Base-by-base conservation (phyloP, 2,329 filamentous ascomycete genomes). In the Xylaria sp. region DNA sequence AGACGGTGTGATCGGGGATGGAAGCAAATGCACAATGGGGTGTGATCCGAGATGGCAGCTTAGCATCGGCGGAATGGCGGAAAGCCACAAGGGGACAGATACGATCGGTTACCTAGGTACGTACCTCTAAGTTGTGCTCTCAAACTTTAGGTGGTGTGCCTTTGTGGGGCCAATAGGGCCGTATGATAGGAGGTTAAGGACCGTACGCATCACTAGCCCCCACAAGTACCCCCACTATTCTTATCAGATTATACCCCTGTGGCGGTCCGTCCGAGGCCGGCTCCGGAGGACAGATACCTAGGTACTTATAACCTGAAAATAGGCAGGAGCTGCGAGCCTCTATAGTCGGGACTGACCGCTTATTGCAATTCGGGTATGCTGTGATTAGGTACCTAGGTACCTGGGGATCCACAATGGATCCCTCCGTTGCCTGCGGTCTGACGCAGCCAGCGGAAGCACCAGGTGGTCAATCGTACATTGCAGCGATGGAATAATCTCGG, bases 311-410 rank as follows among this genome's bases (percentile, higher is more conserved):
- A n/a, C 46, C 15, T 46, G 25, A 17, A n/a, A 8, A 33, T n/a
- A n/a, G n/a, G n/a, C n/a, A n/a, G n/a, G n/a, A n/a, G n/a, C 1
- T 31, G 15, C 15, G 7, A 13, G 25, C 27, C 6, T 31, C 27
- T 13, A 21, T 31, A 48, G 27, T 21, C 44, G 15, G 23, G 5
- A 47, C 23, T 54, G 52, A 51, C 58, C 56, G 40, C 60, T 62
- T 66, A 41, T 65, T 62, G 65, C 65, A 63, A 51, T 54, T 64
- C 65, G 55, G 62, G 40, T 49, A 67, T 60, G 62, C 64, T 62
- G 66, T 67, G 55, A 17, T 23, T 51, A 33, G 19, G 37, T 11
- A 25, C n/a, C 37, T 37, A n/a, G n/a, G n/a, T n/a, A n/a, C n/a
- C n/a, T n/a, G n/a, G n/a, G n/a, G n/a, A n/a, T n/a, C n/a, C n/a